phyloP scores from a whole-genome alignment of 2,329 filamentous ascomycete species.

The Raffaelea ambrosiae region DNA sequence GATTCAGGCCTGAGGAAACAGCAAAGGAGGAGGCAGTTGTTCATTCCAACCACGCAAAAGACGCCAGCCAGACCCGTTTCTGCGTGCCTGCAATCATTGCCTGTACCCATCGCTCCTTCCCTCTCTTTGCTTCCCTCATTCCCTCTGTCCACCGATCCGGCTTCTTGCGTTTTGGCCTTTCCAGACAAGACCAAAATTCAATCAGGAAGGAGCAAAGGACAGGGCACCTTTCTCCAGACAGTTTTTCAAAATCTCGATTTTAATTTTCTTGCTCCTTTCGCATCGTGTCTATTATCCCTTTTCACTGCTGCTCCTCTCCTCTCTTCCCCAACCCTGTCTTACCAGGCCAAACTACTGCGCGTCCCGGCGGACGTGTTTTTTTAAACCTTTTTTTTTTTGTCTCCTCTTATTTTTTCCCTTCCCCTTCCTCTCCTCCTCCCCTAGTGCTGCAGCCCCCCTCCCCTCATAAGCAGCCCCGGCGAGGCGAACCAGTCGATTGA shows the following conservation, averaged over 20 bases:
- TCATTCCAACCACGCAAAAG: no score
- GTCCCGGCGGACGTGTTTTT: constrained; percentile 5
- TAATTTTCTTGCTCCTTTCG: neutral
- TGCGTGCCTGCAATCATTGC: no score
- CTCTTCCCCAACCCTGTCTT: no score
- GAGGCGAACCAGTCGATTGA: neutral
- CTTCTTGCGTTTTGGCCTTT: neutral
- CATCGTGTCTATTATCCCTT: neutral
- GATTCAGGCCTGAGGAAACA: no score
- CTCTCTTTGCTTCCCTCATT: neutral
- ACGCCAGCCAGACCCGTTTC: no score
- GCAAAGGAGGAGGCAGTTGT: no score
- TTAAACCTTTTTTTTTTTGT: neutral
- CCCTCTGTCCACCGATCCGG: neutral
- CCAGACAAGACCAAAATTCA: neutral
- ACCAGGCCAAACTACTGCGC: neutral
- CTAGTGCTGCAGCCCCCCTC: constrained; percentile 1
- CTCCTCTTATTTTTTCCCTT: neutral
- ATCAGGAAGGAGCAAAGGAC: neutral
- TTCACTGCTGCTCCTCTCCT: no score
- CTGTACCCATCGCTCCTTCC: neutral
- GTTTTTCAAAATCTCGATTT: neutral
- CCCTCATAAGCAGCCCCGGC: neutral
- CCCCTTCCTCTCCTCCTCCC: neutral
- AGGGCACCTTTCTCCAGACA: neutral